Conservation (phyloP, 768 basidiomycete genomes). For the Tricholoma matsutake region DNA sequence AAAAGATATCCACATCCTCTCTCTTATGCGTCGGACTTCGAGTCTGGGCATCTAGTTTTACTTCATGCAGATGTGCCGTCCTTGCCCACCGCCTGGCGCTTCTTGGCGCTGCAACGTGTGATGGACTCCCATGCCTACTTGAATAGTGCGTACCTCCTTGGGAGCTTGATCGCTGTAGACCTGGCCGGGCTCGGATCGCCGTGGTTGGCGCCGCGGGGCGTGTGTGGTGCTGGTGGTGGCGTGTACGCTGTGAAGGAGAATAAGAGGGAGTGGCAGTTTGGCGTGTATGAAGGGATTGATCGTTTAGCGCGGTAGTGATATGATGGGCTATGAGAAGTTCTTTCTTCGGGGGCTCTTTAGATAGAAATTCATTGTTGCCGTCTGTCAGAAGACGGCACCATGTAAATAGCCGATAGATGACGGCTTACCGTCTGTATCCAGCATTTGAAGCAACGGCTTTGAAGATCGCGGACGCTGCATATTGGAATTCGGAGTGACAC, state of each 20-base stretch:
- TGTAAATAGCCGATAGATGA: not conserved
- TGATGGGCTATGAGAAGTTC: slow-evolving; percentile 2
- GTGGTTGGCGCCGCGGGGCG: slow-evolving; percentile 28
- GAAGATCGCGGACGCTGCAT: slow-evolving; percentile 28
- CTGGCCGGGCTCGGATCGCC: slow-evolving; percentile 27
- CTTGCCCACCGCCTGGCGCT: slow-evolving; percentile 60
- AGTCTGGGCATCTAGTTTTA: slow-evolving; percentile 23
- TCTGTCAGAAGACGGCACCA: slow-evolving; percentile 4
- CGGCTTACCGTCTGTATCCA: slow-evolving; percentile 3
- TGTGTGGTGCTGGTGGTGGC: slow-evolving; percentile 13
- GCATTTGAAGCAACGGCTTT: slow-evolving; percentile 17
- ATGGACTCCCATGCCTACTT: slow-evolving; percentile 5
- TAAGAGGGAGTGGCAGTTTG: slow-evolving; percentile 21
- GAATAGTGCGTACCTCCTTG: slow-evolving; percentile 25
- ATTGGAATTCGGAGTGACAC: slow-evolving; percentile 2
- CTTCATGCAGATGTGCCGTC: slow-evolving; percentile 68
- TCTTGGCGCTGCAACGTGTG: slow-evolving; percentile 28
- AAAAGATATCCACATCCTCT: not conserved
- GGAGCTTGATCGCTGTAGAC: slow-evolving; percentile 45
- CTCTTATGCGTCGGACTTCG: not conserved
- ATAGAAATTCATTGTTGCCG: slow-evolving; percentile 14
- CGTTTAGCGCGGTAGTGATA: slow-evolving; percentile 5
- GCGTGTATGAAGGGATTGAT: slow-evolving; percentile 8
- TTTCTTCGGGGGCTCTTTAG: slow-evolving; percentile 1
- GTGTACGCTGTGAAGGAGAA: slow-evolving; percentile 27